phyloP scores from a whole-genome alignment of 2,329 filamentous ascomycete genomes.

The Fusarium abutilonis region DNA sequence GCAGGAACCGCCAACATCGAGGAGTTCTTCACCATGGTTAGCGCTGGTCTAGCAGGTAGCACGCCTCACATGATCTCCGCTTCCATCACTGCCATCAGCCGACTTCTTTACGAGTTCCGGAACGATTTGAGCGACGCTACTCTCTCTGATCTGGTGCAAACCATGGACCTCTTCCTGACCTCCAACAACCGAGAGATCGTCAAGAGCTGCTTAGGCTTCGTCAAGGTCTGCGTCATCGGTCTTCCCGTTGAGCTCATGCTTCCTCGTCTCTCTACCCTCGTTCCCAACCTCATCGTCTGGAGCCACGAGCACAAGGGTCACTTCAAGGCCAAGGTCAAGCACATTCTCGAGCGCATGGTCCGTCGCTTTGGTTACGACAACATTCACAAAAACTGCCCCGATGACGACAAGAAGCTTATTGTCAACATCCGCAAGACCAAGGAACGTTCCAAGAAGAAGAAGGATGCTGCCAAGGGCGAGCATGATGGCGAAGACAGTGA shows the following conservation, averaged over 20 bases:
- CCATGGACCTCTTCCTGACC: slow-evolving; percentile 94
- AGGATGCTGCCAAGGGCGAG: slow-evolving; percentile 71
- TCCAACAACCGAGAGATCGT: slow-evolving; percentile 98
- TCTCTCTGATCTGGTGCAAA: slow-evolving; percentile 86
- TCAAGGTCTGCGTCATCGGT: slow-evolving; percentile 93
- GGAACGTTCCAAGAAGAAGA: slow-evolving; percentile 90
- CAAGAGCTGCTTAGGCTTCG: slow-evolving; percentile 91
- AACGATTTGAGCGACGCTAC: slow-evolving; percentile 73
- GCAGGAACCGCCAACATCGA: slow-evolving; percentile 83
- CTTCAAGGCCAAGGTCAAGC: slow-evolving; percentile 97
- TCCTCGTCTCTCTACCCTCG: slow-evolving; percentile 77
- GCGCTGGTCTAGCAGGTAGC: slow-evolving; percentile 89
- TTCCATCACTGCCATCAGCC: slow-evolving; percentile 91
- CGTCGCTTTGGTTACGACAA: slow-evolving; percentile 86
- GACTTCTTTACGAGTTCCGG: slow-evolving; percentile 94
- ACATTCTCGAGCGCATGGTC: slow-evolving; percentile 94
- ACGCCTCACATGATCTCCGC: slow-evolving; percentile 98
- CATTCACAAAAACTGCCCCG: slow-evolving; percentile 83
- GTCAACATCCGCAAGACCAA: slow-evolving; percentile 95
- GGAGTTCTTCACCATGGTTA: slow-evolving; percentile 98
- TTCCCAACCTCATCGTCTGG: slow-evolving; percentile 95
- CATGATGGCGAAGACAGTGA: slow-evolving; percentile 67
- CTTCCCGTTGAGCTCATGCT: slow-evolving; percentile 82
- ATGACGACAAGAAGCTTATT: slow-evolving; percentile 88
- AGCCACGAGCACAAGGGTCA: slow-evolving; percentile 98